These are phyloP conservation scores for Haematococcus lacustris DNA, from an alignment of 139 green algal genomes.

Conservation along the genomic window DNA sequence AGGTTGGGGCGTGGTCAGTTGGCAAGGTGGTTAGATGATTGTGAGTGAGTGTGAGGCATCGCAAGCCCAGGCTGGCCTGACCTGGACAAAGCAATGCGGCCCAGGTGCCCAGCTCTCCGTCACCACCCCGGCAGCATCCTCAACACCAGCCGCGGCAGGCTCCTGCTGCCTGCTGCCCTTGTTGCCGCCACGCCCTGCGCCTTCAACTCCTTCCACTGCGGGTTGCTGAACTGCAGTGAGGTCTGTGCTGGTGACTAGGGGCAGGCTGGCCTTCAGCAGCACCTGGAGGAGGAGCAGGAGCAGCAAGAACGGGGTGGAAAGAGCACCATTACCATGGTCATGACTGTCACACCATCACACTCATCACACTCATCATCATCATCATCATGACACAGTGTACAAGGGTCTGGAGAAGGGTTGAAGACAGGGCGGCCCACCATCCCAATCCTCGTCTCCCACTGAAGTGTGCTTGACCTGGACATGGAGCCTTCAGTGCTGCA, in stretches of 20 bases:
- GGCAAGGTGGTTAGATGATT: no score
- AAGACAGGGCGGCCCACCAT: constrained; percentile 12
- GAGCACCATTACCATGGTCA: not conserved
- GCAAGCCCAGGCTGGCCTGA: no score
- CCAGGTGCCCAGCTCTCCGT: constrained; percentile 11
- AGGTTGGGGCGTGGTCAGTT: no score
- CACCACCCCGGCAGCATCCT: constrained; percentile 3
- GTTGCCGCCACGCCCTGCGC: not conserved
- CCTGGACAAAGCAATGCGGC: constrained; percentile 36
- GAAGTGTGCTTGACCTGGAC: no score
- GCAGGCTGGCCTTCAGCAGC: constrained; percentile 17
- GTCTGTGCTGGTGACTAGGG: no score
- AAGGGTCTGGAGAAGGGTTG: no score
- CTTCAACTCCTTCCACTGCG: no score
- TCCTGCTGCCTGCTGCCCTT: not conserved
- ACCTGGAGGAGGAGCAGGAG: constrained; percentile 4
- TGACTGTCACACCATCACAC: not conserved
- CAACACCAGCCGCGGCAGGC: not conserved
- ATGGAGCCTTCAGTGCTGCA: no score
- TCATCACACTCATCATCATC: no score
- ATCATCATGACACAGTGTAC: no score
- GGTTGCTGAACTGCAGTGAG: no score
- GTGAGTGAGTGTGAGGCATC: no score
- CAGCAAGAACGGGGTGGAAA: not conserved
- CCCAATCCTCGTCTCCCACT: constrained; percentile 4